Conservation (phyloP, 768 basidiomycete species). For the Coprinellus micaceus region DNA sequence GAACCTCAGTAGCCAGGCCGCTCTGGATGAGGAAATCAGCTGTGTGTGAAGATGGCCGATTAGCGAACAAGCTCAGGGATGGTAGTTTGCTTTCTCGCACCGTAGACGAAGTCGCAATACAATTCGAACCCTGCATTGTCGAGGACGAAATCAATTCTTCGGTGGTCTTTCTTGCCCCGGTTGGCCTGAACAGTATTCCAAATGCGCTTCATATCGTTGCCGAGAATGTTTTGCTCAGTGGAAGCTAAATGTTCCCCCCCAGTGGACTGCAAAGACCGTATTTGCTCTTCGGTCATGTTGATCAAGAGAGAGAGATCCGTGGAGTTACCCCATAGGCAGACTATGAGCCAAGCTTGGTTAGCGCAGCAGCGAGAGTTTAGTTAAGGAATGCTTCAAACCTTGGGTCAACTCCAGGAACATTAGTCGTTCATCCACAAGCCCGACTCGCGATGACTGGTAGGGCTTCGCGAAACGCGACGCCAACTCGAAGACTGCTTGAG, state of each 20-base stretch:
- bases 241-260: conserved; percentile 94
- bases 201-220: conserved; percentile 69
- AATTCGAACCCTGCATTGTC: conserved; percentile 90
- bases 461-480: conserved; percentile 89
- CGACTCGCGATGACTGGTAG: conserved; percentile 55
- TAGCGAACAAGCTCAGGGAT: too few relatives aligned
- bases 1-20: conserved; percentile 77
- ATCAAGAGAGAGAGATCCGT: conserved; percentile 93
- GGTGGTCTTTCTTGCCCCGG: conserved; percentile 58
- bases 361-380: neutral
- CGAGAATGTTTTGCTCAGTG: conserved; percentile 94
- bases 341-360: conserved; percentile 31
- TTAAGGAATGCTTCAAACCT: conserved; percentile 39
- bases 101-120: conserved; percentile 85
- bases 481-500: conserved; percentile 90
- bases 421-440: conserved; percentile 68
- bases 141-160: conserved; percentile 70
- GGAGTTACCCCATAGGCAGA: conserved; percentile 96
- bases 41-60: conserved; percentile 20
- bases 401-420: conserved; percentile 94
- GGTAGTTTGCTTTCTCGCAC: conserved; percentile 34
- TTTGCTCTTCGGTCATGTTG: conserved; percentile 97
- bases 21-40: conserved; percentile 94
- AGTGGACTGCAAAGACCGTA: conserved; percentile 92
- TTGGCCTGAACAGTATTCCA: conserved; percentile 75